A percentile compares a stretch with the other conserved stretches of the same genome.
Conservation (phyloP, 768 basidiomycete genomes). For the Mycena epipterygia region DNA sequence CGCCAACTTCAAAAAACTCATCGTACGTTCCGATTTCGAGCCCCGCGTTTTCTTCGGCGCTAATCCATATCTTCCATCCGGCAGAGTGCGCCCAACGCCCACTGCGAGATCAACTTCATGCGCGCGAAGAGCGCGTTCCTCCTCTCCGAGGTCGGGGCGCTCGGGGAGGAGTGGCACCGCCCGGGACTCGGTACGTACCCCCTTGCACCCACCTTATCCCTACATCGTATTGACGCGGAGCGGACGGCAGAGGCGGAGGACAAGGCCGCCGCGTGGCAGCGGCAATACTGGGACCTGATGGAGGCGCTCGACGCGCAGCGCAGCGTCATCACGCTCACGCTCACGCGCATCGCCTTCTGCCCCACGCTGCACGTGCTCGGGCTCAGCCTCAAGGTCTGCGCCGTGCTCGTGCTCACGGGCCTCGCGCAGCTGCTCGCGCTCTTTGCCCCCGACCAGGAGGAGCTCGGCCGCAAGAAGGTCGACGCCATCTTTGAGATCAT, state of each 20-base stretch:
- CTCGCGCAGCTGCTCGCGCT: slow-evolving; percentile 47
- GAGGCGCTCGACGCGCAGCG: slow-evolving; percentile 28
- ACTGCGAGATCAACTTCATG: slow-evolving; percentile 25
- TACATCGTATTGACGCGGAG: not conserved
- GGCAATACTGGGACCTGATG: slow-evolving; percentile 23
- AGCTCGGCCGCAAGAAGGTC: slow-evolving; percentile 14
- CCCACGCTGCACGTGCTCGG: not conserved
- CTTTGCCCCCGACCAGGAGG: slow-evolving; percentile 17
- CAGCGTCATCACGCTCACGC: slow-evolving; percentile 13
- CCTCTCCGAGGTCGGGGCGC: not conserved
- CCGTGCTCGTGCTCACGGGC: slow-evolving; percentile 13
- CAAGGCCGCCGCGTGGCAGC: slow-evolving; percentile 12
- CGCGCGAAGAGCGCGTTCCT: slow-evolving; percentile 27
- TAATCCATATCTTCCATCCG: too few species aligned
- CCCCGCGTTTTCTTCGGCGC: not conserved
- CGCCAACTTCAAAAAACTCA: not conserved
- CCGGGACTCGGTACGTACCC: slow-evolving; percentile 5
- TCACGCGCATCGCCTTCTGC: slow-evolving; percentile 25
- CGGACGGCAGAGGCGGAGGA: not conserved
- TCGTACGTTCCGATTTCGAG: not conserved
- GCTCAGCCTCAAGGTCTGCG: slow-evolving; percentile 14
- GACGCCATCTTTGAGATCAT: slow-evolving; percentile 11
- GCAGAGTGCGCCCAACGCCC: not conserved
- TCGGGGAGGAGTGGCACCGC: not conserved
- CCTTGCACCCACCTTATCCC: not conserved